Percentiles rank a stretch among this genome's conserved stretches.
phyloP scores from a whole-genome alignment of 495 filamentous ascomycete genomes.

The Evansstolkia leycettana region DNA sequence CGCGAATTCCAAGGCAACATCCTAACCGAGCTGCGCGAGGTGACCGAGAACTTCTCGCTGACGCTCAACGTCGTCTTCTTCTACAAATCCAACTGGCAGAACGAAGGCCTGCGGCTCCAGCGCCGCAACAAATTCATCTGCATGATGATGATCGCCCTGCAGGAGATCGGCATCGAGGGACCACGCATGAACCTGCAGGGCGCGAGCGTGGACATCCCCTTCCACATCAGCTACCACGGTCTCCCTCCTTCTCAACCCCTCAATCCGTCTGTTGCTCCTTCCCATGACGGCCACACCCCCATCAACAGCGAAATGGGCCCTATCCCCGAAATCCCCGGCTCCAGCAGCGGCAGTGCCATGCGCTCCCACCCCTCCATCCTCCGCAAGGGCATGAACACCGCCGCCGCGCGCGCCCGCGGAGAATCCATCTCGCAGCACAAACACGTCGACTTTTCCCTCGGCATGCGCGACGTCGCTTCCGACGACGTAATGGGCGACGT shows the following conservation, averaged over 20 bases:
- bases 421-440: conserved; percentile 47
- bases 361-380: conserved; percentile 39
- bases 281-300: conserved; percentile 6
- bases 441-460: conserved; percentile 66
- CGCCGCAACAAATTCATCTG: conserved; percentile 93
- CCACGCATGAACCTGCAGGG: conserved; percentile 68
- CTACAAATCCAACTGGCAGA: conserved; percentile 92
- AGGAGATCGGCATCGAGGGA: conserved; percentile 80
- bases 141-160: conserved; percentile 78
- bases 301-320: conserved; percentile 8
- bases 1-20: conserved; percentile 87
- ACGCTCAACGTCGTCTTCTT: conserved; percentile 95
- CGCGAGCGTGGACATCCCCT: conserved; percentile 42
- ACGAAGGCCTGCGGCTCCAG: conserved; percentile 79
- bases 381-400: conserved; percentile 32
- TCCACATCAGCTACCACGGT: conserved; percentile 40
- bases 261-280: background rate
- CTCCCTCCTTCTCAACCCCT: conserved; percentile 7
- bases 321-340: conserved; percentile 17
- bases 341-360: conserved; percentile 11
- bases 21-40: conserved; percentile 68
- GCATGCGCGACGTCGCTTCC: conserved; percentile 47
- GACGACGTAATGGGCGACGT: conserved; percentile 58
- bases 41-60: conserved; percentile 55
- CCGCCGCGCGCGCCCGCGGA: conserved; percentile 36